Conservation (phyloP, 345 rosid species). For the Stellera chamaejasme region DNA sequence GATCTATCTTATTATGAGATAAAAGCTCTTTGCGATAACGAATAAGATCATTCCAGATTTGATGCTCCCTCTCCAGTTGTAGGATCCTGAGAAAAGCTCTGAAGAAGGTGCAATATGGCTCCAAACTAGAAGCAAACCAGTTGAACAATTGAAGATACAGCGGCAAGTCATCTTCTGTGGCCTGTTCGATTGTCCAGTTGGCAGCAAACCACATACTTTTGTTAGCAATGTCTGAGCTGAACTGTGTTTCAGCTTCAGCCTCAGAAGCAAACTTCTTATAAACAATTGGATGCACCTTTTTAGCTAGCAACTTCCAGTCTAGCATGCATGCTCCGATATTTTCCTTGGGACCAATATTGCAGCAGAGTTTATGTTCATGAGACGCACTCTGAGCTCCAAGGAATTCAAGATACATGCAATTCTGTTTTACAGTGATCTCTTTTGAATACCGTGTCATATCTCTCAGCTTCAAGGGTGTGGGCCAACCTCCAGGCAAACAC, state of each 20-base stretch:
- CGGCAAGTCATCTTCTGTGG: conserved; percentile 53
- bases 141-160: conserved; percentile 61
- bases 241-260: conserved; percentile 5
- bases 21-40: conserved; percentile 33
- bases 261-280: conserved; percentile 11
- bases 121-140: conserved; percentile 56
- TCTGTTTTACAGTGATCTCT: conserved; percentile 63
- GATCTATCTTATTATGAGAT: conserved; percentile 27
- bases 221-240: conserved; percentile 26
- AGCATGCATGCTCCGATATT: conserved; percentile 22
- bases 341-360: conserved; percentile 15
- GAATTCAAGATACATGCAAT: conserved; percentile 71
- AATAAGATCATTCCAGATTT: conserved; percentile 56
- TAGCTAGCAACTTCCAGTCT: conserved; percentile 26
- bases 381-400: conserved; percentile 59
- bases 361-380: conserved; percentile 19
- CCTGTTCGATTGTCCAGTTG: conserved; percentile 82
- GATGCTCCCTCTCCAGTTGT: conserved; percentile 51
- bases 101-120: conserved; percentile 33
- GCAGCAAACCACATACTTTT: conserved; percentile 64
- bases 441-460: conserved; percentile 55
- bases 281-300: conserved; percentile 38
- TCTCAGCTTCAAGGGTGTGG: conserved; percentile 52
- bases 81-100: conserved; percentile 35
- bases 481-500: conserved; percentile 87